Percentiles rank a stretch among this genome's conserved stretches.
Evolutionary conservation across 495 filamentous ascomycete genomes (phyloP).

Genomic region (Aspergillus conjunctus): DNA sequence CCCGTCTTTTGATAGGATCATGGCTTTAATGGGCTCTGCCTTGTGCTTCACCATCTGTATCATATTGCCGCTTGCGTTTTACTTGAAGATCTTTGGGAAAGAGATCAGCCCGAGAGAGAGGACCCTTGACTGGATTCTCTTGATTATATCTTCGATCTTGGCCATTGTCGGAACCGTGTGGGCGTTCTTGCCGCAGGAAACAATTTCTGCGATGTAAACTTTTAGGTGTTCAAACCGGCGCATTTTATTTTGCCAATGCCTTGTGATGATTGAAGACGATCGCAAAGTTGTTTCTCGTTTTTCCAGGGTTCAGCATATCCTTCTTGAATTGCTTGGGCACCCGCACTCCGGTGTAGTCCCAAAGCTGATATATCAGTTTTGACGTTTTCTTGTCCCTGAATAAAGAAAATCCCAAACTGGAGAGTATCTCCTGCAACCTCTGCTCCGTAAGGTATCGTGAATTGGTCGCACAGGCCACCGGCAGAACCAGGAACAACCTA

Average conservation of each 20-base stretch:
- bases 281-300: conserved; percentile 84
- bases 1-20: conserved; percentile 88
- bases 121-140: conserved; percentile 66
- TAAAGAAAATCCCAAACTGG: conserved; percentile 69
- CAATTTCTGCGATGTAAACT: conserved; percentile 32
- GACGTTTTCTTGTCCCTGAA: conserved; percentile 68
- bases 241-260: conserved; percentile 9
- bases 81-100: conserved; percentile 88
- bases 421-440: conserved; percentile 73
- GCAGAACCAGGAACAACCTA: conserved; percentile 85
- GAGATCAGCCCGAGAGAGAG: conserved; percentile 70
- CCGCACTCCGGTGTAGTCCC: conserved; percentile 52
- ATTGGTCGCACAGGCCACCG: conserved; percentile 84
- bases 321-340: conserved; percentile 59
- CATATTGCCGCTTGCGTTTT: conserved; percentile 84
- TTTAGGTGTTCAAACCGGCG: conserved; percentile 1
- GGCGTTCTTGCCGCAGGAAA: conserved; percentile 79
- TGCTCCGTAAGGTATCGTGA: conserved; percentile 85
- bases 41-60: conserved; percentile 94
- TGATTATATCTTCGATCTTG: conserved; percentile 66
- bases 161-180: conserved; percentile 80
- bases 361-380: conserved; percentile 89
- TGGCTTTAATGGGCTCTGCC: conserved; percentile 90
- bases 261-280: conserved; percentile 56
- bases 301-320: conserved; percentile 71